Percentiles rank a stretch among this genome's conserved stretches.
Evolutionary conservation across 495 filamentous ascomycete species (phyloP).

Genomic region (Podospora appendiculata): DNA sequence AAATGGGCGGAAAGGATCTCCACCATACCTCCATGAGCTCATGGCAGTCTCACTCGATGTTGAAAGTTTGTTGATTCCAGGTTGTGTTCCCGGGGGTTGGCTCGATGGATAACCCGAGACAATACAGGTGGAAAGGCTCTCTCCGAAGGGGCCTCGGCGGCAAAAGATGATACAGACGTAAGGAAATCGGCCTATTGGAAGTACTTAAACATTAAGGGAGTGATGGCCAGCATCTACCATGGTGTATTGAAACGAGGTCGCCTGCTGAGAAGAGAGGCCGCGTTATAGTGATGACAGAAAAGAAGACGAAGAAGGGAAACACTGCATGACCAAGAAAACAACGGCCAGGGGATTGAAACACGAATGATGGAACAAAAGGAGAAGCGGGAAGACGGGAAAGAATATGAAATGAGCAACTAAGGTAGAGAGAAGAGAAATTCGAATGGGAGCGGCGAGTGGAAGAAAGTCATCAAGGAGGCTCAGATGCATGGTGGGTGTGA

Average conservation of each 20-base stretch:
- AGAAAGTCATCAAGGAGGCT: no score
- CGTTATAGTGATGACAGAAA: constrained; percentile 4
- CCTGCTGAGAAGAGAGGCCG: constrained; percentile 4
- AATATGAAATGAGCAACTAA: constrained; percentile 6
- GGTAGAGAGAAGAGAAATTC: constrained; percentile 2
- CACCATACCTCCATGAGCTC: no score
- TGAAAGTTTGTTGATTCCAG: no score
- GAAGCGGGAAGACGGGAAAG: constrained; percentile 13
- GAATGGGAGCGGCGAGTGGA: no score
- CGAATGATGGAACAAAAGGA: constrained; percentile 10
- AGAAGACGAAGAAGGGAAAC: constrained; percentile 2
- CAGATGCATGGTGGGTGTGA: no score
- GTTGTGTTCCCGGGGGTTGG: no score
- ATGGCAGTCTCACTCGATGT: no score
- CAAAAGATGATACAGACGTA: not conserved
- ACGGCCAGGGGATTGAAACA: not conserved
- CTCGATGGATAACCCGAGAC: no score
- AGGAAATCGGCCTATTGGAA: constrained; percentile 27
- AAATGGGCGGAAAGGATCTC: no score
- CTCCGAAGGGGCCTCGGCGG: no score
- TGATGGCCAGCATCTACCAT: constrained; percentile 32
- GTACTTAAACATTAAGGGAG: constrained; percentile 20
- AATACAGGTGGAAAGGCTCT: no score
- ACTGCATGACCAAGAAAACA: not conserved
- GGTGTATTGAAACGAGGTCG: not conserved